A percentile compares a stretch with the other conserved stretches of the same genome.
These are phyloP conservation scores for Metschnikowia corniflorae DNA, from an alignment of 805 yeast genomes.

Conservation along the genomic window DNA sequence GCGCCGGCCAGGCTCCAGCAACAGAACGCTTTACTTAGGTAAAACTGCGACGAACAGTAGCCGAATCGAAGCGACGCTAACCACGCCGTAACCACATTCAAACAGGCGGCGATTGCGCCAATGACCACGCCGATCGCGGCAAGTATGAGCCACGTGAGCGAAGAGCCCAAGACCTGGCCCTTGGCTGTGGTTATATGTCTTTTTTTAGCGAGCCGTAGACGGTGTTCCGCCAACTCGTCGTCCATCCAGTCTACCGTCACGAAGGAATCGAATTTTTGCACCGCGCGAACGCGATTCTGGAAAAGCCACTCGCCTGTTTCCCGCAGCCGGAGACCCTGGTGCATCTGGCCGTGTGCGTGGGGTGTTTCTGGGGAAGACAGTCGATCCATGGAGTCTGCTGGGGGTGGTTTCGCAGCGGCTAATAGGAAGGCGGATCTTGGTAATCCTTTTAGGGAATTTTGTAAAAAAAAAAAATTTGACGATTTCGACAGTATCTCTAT, in stretches of 20 bases:
- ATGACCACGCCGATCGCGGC: constrained; percentile 71
- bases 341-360: constrained; percentile 3
- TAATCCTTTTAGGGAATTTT: too few relatives aligned
- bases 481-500: too few relatives aligned
- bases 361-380: constrained; percentile 1
- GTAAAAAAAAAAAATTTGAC: too few relatives aligned
- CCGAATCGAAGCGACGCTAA: constrained; percentile 78
- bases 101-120: constrained; percentile 78
- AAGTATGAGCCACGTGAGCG: constrained; percentile 69
- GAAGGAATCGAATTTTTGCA: constrained; percentile 56
- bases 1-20: constrained; percentile 57
- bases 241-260: constrained; percentile 69
- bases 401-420: too few relatives aligned
- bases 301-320: constrained; percentile 37
- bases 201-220: constrained; percentile 23
- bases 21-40: constrained; percentile 73
- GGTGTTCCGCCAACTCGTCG: constrained; percentile 52
- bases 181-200: constrained; percentile 19
- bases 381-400: not conserved
- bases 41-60: constrained; percentile 65
- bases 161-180: constrained; percentile 30
- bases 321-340: constrained; percentile 20
- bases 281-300: constrained; percentile 35
- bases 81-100: constrained; percentile 83
- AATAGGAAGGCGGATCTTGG: too few relatives aligned